Base-by-base conservation (phyloP, 2,329 filamentous ascomycete genomes). In the Cercospora citrullina region DNA sequence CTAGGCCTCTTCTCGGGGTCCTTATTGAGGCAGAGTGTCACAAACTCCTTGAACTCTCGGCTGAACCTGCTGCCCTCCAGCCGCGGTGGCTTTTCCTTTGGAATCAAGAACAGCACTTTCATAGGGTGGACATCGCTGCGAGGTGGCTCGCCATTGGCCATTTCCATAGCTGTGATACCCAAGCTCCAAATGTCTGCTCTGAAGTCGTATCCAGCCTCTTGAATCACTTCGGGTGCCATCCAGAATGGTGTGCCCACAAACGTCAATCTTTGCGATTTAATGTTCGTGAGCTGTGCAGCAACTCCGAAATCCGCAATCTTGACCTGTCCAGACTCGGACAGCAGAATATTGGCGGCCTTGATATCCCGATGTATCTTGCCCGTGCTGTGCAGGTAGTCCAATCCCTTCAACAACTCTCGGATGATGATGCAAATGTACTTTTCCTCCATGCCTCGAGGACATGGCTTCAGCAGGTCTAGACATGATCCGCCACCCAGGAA, bases 221-320 rank as follows among this genome's bases (percentile, higher is more conserved):
- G 90, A 73, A 97, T 97, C 39, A 97, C 93, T 77, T 97, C 93
- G 1, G 93, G 93, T 0, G 93, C 93, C 93, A 97, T 96, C 93
- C 93, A 97, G 77, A 96, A 97, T 0, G 95, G 95, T 0, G 94
- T 98, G 21, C 95, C 95, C 21, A 99, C 95, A 76, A 99, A 98
- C 0, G 95, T 99, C 80, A 98, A 94, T 64, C 95, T 89, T 79
- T 97, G 93, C 2, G 94, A 97, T 81, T 97, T 97, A 82, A 98
- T 96, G 78, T 97, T 97, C 69, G 93, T 96, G 75, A 99, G 85
- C 79, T 99, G 95, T 31, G 95, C 94, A 7, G 95, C 95, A 51
- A 99, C 95, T 68, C 95, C 95, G 77, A 99, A 99, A 81, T 99
- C 95, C 30, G 95, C 95, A 69, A 97, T 87, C 79, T 98, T 99